Evolutionary conservation across 176 grass and related monocot species (phyloP), one percentile per base, ranked within the genome.

Genomic region (Musa troglodytarum): DNA sequence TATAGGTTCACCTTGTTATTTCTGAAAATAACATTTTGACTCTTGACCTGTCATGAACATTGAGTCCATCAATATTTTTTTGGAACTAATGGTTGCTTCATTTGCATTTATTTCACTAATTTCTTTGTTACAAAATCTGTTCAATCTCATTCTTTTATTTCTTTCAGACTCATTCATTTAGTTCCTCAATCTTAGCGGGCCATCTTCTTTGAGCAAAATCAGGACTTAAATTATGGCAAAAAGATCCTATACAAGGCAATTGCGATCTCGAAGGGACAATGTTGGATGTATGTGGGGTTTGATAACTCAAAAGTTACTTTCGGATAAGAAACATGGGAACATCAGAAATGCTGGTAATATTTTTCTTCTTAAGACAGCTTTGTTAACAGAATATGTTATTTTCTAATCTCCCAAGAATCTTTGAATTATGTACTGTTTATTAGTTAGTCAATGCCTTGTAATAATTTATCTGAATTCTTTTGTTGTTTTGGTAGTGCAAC

Each of bases 231-330:
- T 20, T 63, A 91, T 94, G 90, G 82, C 69, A 51, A 91, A 86
- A 23, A 93, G 76, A 72, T 77, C 75, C 76, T 67, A 86, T 77
- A 82, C 76, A 77, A 68, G 71, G 9, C 29, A 25, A 25, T 9
- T 5, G 17, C 83, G 49, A 50, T 49, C 59, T 11, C 66, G 79
- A 76, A 89, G 81, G 26, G 77, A 82, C 51, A 84, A 94, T 68
- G 43, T 77, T 49, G 79, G 91, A 49, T 99, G 90, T 74, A 79
- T 92, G 80, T 81, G 86, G n/a, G 82, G 86, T 72, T 80, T 99
- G 65, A 86, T 99, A 53, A 67, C 21, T 83, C 88, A 78, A 55
- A 99, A 94, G 84, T 85, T 89, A 75, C 68, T 99, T 83, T 89
- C 90, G 67, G 82, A 99, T 78, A 78, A 80, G 49, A 87, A 78